These are phyloP conservation scores for Cordyceps farinosa DNA, from an alignment of 2,329 filamentous ascomycete species.

Conservation along the genomic window DNA sequence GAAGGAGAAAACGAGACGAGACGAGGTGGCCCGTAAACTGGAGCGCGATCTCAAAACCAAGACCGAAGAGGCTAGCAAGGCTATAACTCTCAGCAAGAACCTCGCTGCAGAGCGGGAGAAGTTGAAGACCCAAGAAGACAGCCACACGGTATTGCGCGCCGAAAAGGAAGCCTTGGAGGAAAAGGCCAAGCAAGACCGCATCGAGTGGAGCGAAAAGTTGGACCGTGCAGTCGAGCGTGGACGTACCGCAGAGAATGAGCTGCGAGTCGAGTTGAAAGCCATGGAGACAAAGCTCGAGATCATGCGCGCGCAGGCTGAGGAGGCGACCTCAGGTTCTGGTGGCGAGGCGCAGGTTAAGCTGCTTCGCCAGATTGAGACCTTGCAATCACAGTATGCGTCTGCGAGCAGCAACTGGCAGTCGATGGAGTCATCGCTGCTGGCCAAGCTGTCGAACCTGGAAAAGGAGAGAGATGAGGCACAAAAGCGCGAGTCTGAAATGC, in stretches of 20 bases:
- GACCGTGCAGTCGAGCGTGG: slow-evolving; percentile 69
- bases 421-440: slow-evolving; percentile 81
- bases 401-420: slow-evolving; percentile 98
- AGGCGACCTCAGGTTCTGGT: slow-evolving; percentile 76
- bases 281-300: slow-evolving; percentile 89
- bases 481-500: slow-evolving; percentile 78
- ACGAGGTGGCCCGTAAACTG: slow-evolving; percentile 63
- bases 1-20: slow-evolving; percentile 57
- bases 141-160: slow-evolving; percentile 62
- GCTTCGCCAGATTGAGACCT: slow-evolving; percentile 86
- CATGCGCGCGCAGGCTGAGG: slow-evolving; percentile 80
- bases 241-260: slow-evolving; percentile 66
- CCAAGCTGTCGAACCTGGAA: slow-evolving; percentile 73
- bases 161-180: slow-evolving; percentile 76
- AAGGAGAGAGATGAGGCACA: slow-evolving; percentile 86
- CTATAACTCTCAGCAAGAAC: slow-evolving; percentile 63
- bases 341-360: slow-evolving; percentile 87
- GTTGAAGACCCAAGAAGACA: slow-evolving; percentile 53
- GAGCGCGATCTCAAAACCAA: slow-evolving; percentile 67
- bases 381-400: slow-evolving; percentile 92
- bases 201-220: slow-evolving; percentile 68
- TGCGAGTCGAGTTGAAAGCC: slow-evolving; percentile 71
- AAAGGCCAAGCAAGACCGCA: slow-evolving; percentile 64
- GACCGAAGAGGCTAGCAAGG: slow-evolving; percentile 60
- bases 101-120: slow-evolving; percentile 62